Base-by-base conservation (phyloP, 1,139 yeast species). In the Blastobotrys persicus region DNA sequence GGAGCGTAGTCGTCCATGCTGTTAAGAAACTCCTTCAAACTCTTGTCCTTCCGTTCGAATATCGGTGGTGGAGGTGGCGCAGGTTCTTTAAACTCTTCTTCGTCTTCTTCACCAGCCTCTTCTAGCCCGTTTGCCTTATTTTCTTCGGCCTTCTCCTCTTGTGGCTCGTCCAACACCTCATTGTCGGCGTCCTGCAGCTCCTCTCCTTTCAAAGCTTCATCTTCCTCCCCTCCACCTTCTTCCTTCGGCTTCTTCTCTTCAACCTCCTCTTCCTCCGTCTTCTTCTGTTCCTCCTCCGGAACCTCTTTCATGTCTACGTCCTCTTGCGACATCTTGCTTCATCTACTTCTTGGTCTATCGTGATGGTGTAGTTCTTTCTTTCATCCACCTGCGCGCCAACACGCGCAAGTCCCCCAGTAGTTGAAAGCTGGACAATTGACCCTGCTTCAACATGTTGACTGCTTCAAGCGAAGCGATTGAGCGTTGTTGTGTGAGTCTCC, bases 1-100 rank as follows among this genome's bases (percentile, higher is more conserved):
- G 98, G 98, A 2, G 96, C 89, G 66, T 85, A 89, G 52, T 89
- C 96, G 55, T 88, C 96, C 91, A 92, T 85, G 69, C 89, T 75
- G 45, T 85, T 86, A 33, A 94, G 75, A 32, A 94, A 84, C 59
- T 94, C 98, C 58, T 83, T 81, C 42, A 94, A 72, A 0, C 96
- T 84, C 63, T 88, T 89, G 61, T 94, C 98, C 59, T 88, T 87
- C 55, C 92, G 76, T 1, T 89, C 79, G 50, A 85, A 73, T 51
- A 83, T 87, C 0, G 94, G 91, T 12, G 85, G 70, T 41, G 80
- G 86, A 18, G 78, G 80, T 47, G 70, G 59, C 28, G 49, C 49
- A 1, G 60, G 55, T 9, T 46, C 52, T 28, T 47, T 50, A 13
- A 43, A 45, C 28, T 52, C 55, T 7, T 48, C 54, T 7, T 45